A percentile compares a stretch with the other conserved stretches of the same genome.
Conservation (phyloP, 345 rosid species). For the Bruguiera parviflora region DNA sequence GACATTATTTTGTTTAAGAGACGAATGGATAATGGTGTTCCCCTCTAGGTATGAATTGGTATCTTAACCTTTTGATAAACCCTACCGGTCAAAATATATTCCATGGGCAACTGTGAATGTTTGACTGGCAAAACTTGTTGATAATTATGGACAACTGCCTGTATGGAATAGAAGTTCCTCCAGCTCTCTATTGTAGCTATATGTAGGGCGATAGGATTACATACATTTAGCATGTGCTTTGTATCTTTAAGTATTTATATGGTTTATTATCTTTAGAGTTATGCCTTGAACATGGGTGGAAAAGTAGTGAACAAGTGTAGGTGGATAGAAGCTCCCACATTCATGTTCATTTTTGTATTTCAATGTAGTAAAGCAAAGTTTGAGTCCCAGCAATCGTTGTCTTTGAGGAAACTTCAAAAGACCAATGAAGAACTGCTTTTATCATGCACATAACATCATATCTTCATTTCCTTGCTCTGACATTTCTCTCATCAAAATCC, state of each 20-base stretch:
- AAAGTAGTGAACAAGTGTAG: neutral
- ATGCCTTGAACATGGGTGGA: neutral
- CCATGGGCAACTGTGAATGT: neutral
- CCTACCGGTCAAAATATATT: neutral
- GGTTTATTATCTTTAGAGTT: neutral
- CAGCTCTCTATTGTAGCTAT: neutral
- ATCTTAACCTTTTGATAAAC: neutral
- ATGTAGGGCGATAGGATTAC: neutral
- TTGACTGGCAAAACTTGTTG: neutral
- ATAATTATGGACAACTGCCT: neutral
- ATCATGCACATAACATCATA: neutral
- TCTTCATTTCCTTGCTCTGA: neutral
- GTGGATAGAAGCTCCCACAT: neutral
- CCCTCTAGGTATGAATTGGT: neutral
- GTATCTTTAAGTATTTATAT: neutral
- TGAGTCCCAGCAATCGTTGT: neutral
- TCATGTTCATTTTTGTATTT: slow-evolving; percentile 5
- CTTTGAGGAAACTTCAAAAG: neutral
- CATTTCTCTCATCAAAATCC: neutral
- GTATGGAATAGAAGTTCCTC: neutral
- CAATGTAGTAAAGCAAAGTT: neutral
- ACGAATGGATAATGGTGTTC: neutral
- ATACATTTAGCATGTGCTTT: neutral
- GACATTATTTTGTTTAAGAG: neutral
- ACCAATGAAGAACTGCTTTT: neutral